phyloP scores from a whole-genome alignment of 2,329 filamentous ascomycete species.

The Apiospora kogelbergensis region DNA sequence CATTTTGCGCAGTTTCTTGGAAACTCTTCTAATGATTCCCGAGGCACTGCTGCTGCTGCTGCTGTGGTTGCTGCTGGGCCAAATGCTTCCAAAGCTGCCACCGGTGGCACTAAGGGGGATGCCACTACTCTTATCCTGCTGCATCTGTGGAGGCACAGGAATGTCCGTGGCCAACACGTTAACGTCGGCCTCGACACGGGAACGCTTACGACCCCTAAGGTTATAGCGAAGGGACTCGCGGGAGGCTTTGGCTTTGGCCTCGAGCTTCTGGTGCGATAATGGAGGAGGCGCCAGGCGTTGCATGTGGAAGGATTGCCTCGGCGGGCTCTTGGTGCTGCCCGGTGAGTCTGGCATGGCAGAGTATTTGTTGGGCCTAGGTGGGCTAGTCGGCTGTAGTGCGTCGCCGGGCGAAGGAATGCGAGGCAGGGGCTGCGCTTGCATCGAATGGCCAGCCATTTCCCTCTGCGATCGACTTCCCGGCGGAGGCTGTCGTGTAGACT shows the following conservation, averaged over 20 bases:
- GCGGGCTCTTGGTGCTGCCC: slow-evolving; percentile 11
- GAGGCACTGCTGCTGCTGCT: neutral
- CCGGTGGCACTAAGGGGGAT: slow-evolving; percentile 10
- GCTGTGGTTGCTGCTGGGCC: slow-evolving; percentile 24
- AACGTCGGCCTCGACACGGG: slow-evolving; percentile 37
- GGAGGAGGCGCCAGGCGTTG: slow-evolving; percentile 1
- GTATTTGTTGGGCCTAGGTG: neutral
- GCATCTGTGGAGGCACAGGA: neutral
- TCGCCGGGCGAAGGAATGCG: slow-evolving; percentile 10
- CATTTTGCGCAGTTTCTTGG: slow-evolving; percentile 56
- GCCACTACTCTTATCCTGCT: slow-evolving; percentile 17
- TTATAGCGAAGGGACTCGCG: slow-evolving; percentile 22
- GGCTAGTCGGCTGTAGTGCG: neutral
- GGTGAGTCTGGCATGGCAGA: slow-evolving; percentile 9
- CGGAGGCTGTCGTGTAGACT: slow-evolving; percentile 50
- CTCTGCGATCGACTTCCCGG: slow-evolving; percentile 6
- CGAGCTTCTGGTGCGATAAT: slow-evolving; percentile 9
- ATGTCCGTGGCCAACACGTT: slow-evolving; percentile 20
- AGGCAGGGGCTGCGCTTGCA: slow-evolving; percentile 5
- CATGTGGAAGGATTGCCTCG: slow-evolving; percentile 25
- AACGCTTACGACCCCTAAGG: slow-evolving; percentile 51
- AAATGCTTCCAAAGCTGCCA: slow-evolving; percentile 12
- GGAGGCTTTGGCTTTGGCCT: slow-evolving; percentile 12
- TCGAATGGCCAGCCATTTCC: neutral
- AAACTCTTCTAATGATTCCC: slow-evolving; percentile 32